phyloP scores from a whole-genome alignment of 176 grass and related monocot genomes.

The Raddia guianensis region DNA sequence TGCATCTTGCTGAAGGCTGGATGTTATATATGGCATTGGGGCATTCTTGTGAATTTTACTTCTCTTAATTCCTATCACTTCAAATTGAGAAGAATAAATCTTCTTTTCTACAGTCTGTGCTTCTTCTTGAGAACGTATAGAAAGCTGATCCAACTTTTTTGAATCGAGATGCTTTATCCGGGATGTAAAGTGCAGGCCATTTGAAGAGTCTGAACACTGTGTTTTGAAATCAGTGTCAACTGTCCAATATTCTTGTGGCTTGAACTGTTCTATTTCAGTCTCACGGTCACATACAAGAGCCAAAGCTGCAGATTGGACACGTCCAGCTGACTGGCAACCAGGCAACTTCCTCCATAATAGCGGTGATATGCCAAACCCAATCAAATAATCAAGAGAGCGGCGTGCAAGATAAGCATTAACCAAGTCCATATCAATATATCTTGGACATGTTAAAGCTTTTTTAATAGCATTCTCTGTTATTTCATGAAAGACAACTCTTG shows the following conservation, averaged over 20 bases:
- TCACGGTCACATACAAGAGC: slow-evolving; percentile 91
- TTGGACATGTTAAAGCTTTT: slow-evolving; percentile 62
- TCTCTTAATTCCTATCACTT: slow-evolving; percentile 70
- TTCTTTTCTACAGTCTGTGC: slow-evolving; percentile 62
- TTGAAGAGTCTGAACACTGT: slow-evolving; percentile 45
- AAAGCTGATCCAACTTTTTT: slow-evolving; percentile 81
- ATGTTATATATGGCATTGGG: slow-evolving; percentile 94
- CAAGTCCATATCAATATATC: slow-evolving; percentile 87
- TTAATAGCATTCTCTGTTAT: slow-evolving; percentile 81
- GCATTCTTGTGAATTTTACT: slow-evolving; percentile 76
- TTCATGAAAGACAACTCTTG: slow-evolving; percentile 97
- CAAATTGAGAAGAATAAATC: slow-evolving; percentile 63
- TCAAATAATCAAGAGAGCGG: slow-evolving; percentile 92
- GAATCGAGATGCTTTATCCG: slow-evolving; percentile 73
- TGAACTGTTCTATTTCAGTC: slow-evolving; percentile 83
- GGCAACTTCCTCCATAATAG: slow-evolving; percentile 96
- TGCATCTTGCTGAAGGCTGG: slow-evolving; percentile 92
- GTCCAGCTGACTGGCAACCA: slow-evolving; percentile 90
- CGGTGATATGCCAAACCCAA: slow-evolving; percentile 94
- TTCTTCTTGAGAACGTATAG: slow-evolving; percentile 66
- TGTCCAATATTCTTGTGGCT: slow-evolving; percentile 84
- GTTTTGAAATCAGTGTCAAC: slow-evolving; percentile 57
- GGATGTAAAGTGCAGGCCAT: slow-evolving; percentile 47
- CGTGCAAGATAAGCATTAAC: slow-evolving; percentile 98
- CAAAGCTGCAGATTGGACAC: slow-evolving; percentile 94